A percentile compares a stretch with the other conserved stretches of the same genome.
Evolutionary conservation across 83 land plant genomes (phyloP).

Genomic region (Larix sibirica): DNA sequence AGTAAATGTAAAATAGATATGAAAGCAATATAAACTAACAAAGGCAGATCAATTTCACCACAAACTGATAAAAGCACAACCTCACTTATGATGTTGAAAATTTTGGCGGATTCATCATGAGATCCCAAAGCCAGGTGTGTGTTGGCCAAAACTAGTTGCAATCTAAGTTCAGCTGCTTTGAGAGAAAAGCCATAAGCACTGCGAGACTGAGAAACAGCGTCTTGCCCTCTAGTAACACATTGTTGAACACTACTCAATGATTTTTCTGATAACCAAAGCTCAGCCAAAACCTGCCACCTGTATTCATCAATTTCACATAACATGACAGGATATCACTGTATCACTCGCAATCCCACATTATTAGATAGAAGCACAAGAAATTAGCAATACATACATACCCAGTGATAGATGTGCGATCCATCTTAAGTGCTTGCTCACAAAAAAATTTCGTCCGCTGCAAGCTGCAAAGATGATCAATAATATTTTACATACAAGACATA

Average conservation of each 20-base stretch:
- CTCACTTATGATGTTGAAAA: slow-evolving; percentile 26
- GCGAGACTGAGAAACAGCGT: slow-evolving; percentile 19
- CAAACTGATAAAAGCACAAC: slow-evolving; percentile 2
- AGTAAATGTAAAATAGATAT: neutral
- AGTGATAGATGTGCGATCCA: slow-evolving; percentile 23
- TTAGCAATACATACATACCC: slow-evolving; percentile 17
- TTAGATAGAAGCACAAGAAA: neutral
- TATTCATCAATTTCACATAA: neutral
- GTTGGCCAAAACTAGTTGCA: slow-evolving; percentile 26
- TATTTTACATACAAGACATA: neutral
- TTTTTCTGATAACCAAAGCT: slow-evolving; percentile 24
- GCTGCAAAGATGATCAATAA: slow-evolving; percentile 18
- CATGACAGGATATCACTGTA: neutral
- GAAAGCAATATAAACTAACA: neutral
- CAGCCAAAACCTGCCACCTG: slow-evolving; percentile 50
- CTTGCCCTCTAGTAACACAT: slow-evolving; percentile 31
- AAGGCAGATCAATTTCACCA: neutral
- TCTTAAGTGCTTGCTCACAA: slow-evolving; percentile 27
- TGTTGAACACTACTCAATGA: slow-evolving; percentile 30
- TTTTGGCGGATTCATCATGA: slow-evolving; percentile 20
- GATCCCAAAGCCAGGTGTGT: slow-evolving; percentile 20
- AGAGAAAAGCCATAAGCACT: slow-evolving; percentile 26
- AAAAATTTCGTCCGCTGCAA: slow-evolving; percentile 26
- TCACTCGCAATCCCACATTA: neutral
- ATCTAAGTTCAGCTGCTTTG: slow-evolving; percentile 25